Conservation (phyloP, 441 rosid genomes). For the Eugenia klotzschiana region DNA sequence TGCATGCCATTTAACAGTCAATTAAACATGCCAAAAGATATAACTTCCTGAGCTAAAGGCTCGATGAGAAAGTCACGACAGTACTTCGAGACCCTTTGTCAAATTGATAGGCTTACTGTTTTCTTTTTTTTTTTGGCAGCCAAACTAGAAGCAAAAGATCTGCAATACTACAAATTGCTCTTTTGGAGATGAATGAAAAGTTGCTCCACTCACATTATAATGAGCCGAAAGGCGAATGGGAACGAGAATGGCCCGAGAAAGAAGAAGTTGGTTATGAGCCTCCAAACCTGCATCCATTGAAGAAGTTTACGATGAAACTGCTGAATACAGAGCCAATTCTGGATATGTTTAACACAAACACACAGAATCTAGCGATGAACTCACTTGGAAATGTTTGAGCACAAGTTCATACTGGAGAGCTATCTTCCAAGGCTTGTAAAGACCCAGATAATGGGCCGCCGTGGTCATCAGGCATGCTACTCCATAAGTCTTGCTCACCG, state of each 20-base stretch:
- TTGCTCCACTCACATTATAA: conserved; percentile 29
- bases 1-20: not conserved
- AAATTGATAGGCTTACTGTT: not conserved
- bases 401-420: conserved; percentile 29
- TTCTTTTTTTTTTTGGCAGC: too few relatives aligned
- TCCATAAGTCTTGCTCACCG: conserved; percentile 56
- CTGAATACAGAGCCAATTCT: not conserved
- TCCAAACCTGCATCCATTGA: conserved; percentile 36
- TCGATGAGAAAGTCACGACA: not conserved
- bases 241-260: conserved; percentile 45
- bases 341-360: not conserved
- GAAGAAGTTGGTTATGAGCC: conserved; percentile 45
- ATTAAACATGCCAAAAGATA: not conserved
- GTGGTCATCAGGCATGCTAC: conserved; percentile 50
- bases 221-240: conserved; percentile 35
- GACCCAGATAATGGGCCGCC: conserved; percentile 24
- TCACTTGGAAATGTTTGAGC: conserved; percentile 40
- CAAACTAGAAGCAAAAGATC: not conserved
- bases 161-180: not conserved
- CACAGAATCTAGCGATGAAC: not conserved
- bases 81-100: not conserved
- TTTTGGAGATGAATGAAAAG: not conserved
- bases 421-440: conserved; percentile 17
- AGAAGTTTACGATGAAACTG: not conserved
- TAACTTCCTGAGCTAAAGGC: not conserved